Evolutionary conservation across 495 filamentous ascomycete species (phyloP).

Genomic region (Xylaria curta): DNA sequence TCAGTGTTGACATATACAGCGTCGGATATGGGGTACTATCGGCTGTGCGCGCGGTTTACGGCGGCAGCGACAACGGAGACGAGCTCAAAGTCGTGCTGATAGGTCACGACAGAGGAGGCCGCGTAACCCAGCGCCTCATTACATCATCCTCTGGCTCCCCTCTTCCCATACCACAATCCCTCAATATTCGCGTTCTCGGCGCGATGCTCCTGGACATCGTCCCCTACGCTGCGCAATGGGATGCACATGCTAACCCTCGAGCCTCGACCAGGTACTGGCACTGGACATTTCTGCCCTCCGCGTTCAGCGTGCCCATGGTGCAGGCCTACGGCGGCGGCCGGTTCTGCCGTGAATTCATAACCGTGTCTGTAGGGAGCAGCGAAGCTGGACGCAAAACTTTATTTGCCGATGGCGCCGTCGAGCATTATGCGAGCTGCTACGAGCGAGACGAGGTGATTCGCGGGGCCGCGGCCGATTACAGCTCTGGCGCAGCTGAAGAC

Average conservation of each 20-base stretch:
- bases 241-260: slow-evolving; percentile 35
- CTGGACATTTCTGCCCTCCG: slow-evolving; percentile 59
- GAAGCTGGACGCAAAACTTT: slow-evolving; percentile 27
- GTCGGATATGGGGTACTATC: slow-evolving; percentile 8
- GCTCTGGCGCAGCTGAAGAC: slow-evolving; percentile 50
- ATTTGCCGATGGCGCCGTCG: slow-evolving; percentile 33
- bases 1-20: background rate
- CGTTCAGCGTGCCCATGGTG: slow-evolving; percentile 53
- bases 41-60: background rate
- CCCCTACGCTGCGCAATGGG: slow-evolving; percentile 53
- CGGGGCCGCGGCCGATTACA: slow-evolving; percentile 56
- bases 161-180: slow-evolving; percentile 6
- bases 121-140: slow-evolving; percentile 54
- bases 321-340: slow-evolving; percentile 47
- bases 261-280: slow-evolving; percentile 49
- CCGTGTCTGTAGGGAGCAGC: slow-evolving; percentile 39
- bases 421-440: slow-evolving; percentile 51
- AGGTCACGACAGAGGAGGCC: slow-evolving; percentile 58
- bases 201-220: slow-evolving; percentile 55
- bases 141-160: slow-evolving; percentile 31
- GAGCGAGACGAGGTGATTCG: slow-evolving; percentile 44
- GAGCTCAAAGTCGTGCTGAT: slow-evolving; percentile 38
- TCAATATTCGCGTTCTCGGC: slow-evolving; percentile 36
- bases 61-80: background rate
- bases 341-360: slow-evolving; percentile 42